Evolutionary conservation across 192 early-diverging fungal genomes (phyloP), one percentile per base, ranked within the genome.

Genomic region (Backusella macrospora): DNA sequence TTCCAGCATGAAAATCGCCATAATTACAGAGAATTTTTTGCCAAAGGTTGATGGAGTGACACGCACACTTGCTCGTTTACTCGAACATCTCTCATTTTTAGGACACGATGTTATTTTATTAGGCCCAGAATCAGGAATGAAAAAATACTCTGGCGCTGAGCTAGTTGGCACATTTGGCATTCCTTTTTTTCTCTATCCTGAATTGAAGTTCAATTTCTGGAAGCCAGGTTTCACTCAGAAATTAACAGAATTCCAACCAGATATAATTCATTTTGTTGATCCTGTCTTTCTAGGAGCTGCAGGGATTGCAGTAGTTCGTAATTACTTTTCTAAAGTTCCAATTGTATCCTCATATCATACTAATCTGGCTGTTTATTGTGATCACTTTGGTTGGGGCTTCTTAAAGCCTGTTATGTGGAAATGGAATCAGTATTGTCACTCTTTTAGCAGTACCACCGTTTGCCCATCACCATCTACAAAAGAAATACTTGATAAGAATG

Each of bases 41-140:
- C 78, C 78, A 46, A 80, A 80, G 52, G 74, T 80, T 21, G 78
- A 80, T 47, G 78, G 78, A 23, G 78, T 80, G 13, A 80, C 78
- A 21, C 68, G 78, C 14, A 80, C 78, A 26, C 45, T 76, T 9
- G 68, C 74, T 12, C 62, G 74, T 0, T 38, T 80, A 18, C 66
- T 80, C 0, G 74, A 80, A 47, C 78, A 80, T 70, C 65, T 80
- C 0, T 70, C 73, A 65, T 21, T 42, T 13, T 72, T 71, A 47
- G 66, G 73, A 6, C 78, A 80, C 68, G 26, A 80, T 15, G 78
- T 74, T 10, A 16, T 80, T 29, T 21, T 80, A 4, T 52, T 80
- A 39, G 78, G 78, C 6, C 78, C 78, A 6, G 78, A 80, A 68
- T 73, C 64, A 29, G 71, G 71, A n/a, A 73, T 80, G 69, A 46